Evolutionary conservation across 106 monocot species (phyloP).

Genomic region (Allium fistulosum): DNA sequence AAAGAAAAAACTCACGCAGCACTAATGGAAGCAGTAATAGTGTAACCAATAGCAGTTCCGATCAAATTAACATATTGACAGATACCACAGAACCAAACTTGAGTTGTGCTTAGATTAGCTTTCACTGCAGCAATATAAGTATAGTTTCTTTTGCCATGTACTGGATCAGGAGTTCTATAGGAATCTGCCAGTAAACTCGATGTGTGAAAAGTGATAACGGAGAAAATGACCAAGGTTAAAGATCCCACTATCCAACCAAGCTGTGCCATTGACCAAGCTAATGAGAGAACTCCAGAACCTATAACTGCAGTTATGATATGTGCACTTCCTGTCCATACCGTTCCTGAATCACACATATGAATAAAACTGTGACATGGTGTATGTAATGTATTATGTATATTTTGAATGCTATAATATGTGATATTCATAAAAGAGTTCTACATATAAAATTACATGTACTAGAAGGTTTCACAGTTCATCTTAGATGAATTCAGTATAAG

Average conservation of each 20-base stretch:
- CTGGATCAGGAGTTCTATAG: slow-evolving; percentile 33
- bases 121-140: slow-evolving; percentile 41
- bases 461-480: no score
- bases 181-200: slow-evolving; percentile 7
- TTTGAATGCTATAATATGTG: background rate
- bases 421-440: background rate
- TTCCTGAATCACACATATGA: slow-evolving; percentile 16
- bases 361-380: background rate
- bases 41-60: slow-evolving; percentile 58
- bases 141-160: slow-evolving; percentile 27
- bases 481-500: no score
- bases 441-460: background rate
- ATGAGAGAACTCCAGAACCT: slow-evolving; percentile 25
- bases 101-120: slow-evolving; percentile 9
- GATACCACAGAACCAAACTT: slow-evolving; percentile 38
- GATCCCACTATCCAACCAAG: background rate
- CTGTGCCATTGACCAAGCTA: slow-evolving; percentile 8
- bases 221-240: background rate
- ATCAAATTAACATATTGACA: slow-evolving; percentile 56
- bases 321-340: slow-evolving; percentile 54
- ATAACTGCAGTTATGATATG: slow-evolving; percentile 73
- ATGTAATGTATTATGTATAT: background rate
- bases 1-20: slow-evolving; percentile 33
- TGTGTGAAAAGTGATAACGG: background rate
- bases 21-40: slow-evolving; percentile 61